Evolutionary conservation across 2,329 filamentous ascomycete species (phyloP).

Genomic region (Colletotrichum noveboracense): DNA sequence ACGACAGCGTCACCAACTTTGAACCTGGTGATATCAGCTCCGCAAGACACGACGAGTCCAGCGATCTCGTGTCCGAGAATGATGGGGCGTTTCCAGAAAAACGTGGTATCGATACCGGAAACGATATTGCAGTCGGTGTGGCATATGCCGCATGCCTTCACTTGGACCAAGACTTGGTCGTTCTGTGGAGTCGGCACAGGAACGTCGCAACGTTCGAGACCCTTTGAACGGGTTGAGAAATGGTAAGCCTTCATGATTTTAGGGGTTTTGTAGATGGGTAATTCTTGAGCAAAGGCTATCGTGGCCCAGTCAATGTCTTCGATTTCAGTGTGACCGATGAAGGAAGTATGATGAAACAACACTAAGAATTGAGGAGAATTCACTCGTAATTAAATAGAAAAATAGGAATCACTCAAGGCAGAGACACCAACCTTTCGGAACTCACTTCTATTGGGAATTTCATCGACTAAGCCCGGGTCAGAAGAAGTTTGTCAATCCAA

Average conservation of each 20-base stretch:
- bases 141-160: not conserved
- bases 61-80: not conserved
- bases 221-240: not conserved
- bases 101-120: not conserved
- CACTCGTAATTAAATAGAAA: not conserved
- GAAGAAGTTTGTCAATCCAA: not conserved
- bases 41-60: not conserved
- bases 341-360: not conserved
- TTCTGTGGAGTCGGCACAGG: not conserved
- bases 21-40: not conserved
- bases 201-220: not conserved
- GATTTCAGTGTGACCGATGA: not conserved
- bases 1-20: not conserved
- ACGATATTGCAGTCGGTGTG: not conserved
- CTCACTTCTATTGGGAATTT: not conserved
- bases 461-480: not conserved
- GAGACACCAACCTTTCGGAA: not conserved
- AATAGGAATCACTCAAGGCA: not conserved
- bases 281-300: not conserved
- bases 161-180: not conserved
- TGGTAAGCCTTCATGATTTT: not conserved
- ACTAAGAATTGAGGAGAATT: fast-evolving
- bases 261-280: not conserved
- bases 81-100: not conserved
- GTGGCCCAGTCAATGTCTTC: not conserved